Evolutionary conservation across 2,329 filamentous ascomycete genomes (phyloP).

Genomic region (Rhytidhysteron rufulum): DNA sequence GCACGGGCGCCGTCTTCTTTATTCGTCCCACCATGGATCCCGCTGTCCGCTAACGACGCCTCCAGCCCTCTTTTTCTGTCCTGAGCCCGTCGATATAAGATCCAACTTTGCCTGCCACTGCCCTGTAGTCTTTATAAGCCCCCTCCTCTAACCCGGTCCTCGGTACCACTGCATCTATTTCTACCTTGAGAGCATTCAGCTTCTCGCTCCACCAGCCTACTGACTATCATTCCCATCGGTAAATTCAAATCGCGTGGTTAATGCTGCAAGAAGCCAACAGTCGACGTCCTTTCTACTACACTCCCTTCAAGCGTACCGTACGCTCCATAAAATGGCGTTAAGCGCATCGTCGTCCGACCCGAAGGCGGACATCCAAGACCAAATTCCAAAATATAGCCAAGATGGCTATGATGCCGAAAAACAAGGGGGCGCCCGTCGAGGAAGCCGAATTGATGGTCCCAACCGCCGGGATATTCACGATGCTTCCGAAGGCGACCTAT

Average conservation of each 20-base stretch:
- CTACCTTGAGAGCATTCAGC: neutral
- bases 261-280: slow-evolving; percentile 34
- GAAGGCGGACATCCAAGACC: slow-evolving; percentile 10
- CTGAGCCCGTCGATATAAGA: neutral
- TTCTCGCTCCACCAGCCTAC: neutral
- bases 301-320: slow-evolving; percentile 40
- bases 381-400: slow-evolving; percentile 13
- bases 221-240: neutral
- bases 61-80: neutral
- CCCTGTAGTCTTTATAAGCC: neutral
- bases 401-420: slow-evolving; percentile 29
- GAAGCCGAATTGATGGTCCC: slow-evolving; percentile 40
- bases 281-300: slow-evolving; percentile 36
- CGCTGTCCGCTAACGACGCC: neutral
- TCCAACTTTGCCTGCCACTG: neutral
- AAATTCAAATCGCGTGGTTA: slow-evolving; percentile 21
- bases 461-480: slow-evolving; percentile 26
- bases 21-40: neutral
- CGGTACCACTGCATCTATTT: neutral
- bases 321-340: slow-evolving; percentile 52
- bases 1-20: neutral
- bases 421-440: slow-evolving; percentile 25
- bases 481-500: slow-evolving; percentile 39
- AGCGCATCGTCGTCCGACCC: slow-evolving; percentile 24
- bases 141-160: too few relatives aligned